These are phyloP conservation scores for Primulina tabacum DNA, from an alignment of 257 asterid genomes.

Conservation along the genomic window DNA sequence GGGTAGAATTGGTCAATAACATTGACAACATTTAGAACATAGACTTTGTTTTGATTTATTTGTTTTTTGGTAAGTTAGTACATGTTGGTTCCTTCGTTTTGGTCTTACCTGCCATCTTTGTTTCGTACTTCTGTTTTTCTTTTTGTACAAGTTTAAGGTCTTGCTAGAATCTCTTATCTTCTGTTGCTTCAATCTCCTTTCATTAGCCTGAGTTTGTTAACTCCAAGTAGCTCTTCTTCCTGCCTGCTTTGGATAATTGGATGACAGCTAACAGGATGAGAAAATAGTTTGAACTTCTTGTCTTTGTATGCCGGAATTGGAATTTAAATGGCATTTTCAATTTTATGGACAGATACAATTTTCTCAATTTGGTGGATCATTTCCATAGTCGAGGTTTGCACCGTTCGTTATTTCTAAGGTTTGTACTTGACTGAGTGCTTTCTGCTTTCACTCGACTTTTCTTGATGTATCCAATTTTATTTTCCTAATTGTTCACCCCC, in stretches of 20 bases:
- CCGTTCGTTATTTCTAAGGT: conserved; percentile 76
- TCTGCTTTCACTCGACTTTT: background rate
- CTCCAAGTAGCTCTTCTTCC: background rate
- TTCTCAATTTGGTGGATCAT: conserved; percentile 63
- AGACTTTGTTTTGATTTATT: no score
- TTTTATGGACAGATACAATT: conserved; percentile 65
- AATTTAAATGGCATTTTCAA: conserved; percentile 16
- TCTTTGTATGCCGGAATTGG: background rate
- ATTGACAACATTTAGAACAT: no score
- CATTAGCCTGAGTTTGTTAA: background rate
- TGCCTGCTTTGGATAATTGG: background rate
- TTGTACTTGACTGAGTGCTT: conserved; percentile 14
- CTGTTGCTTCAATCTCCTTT: background rate
- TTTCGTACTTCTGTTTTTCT: background rate
- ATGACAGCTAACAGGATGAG: background rate
- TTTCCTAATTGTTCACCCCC: conserved; percentile 15
- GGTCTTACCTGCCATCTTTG: background rate
- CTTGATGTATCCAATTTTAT: background rate
- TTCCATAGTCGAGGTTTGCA: conserved; percentile 79
- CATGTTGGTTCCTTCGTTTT: no score
- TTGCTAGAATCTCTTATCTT: background rate
- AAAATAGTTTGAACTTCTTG: background rate
- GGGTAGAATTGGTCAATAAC: no score
- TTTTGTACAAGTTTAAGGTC: background rate
- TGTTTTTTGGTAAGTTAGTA: no score